A percentile compares a stretch with the other conserved stretches of the same genome.
Conservation (phyloP, 495 filamentous ascomycete species). For the Neurospora pannonica region DNA sequence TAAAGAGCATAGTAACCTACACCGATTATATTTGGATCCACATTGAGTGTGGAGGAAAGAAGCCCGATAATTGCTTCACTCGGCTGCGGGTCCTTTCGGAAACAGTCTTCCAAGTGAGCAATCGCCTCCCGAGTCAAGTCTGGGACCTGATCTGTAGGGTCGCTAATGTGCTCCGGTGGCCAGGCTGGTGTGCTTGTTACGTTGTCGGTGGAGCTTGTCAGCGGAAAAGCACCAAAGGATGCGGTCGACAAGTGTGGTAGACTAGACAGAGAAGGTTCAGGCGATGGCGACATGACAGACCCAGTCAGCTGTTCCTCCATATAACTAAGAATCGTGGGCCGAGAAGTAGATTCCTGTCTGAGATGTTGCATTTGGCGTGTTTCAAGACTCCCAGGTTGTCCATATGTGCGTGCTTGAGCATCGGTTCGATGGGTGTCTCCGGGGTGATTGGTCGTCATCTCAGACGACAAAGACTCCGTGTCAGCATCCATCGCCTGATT, state of each 20-base stretch:
- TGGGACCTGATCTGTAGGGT: neutral
- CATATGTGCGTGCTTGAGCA: neutral
- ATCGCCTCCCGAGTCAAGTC: neutral
- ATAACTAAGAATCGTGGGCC: neutral
- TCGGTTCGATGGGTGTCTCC: neutral
- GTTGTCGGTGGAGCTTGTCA: neutral
- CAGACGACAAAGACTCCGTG: conserved; percentile 19
- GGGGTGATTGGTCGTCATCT: conserved; percentile 1
- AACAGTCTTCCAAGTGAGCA: conserved; percentile 34
- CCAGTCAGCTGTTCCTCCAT: neutral
- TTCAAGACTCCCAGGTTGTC: neutral
- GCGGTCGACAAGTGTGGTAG: neutral
- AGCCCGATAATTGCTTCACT: conserved; percentile 27
- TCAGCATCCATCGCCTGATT: conserved; percentile 9
- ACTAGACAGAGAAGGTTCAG: neutral
- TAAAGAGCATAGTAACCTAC: conserved; percentile 2
- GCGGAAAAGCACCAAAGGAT: neutral
- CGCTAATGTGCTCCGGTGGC: neutral
- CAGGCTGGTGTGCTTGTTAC: neutral
- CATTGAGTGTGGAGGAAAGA: conserved; percentile 32
- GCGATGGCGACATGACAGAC: neutral
- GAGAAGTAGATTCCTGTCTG: neutral
- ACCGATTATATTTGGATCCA: conserved; percentile 27
- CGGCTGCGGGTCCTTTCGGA: conserved; percentile 27
- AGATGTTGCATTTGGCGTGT: neutral